phyloP scores from a whole-genome alignment of 1,284 basidiomycete genomes.

The Ustilago lituana region DNA sequence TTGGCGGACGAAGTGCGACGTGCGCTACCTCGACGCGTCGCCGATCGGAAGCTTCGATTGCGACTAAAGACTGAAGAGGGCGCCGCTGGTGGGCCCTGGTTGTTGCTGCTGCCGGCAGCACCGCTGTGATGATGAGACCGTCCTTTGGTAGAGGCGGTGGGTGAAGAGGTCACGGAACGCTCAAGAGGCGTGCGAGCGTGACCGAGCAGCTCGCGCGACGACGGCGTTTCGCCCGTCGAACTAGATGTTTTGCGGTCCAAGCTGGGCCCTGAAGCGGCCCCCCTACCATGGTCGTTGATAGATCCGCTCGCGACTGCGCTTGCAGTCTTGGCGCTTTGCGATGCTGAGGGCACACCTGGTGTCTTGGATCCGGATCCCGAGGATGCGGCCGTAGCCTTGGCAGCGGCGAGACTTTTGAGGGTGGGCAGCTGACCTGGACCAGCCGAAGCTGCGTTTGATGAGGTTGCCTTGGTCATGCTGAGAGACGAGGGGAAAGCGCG shows the following conservation, averaged over 20 bases:
- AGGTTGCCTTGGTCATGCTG: conserved; percentile 47
- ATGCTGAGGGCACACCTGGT: conserved; percentile 8
- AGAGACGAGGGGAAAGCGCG: conserved; percentile 43
- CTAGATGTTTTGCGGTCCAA: conserved; percentile 11
- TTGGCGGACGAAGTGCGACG: conserved; percentile 38
- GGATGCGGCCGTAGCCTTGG: conserved; percentile 8
- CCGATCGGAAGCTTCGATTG: conserved; percentile 34
- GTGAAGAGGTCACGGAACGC: conserved; percentile 30
- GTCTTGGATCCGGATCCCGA: conserved; percentile 31
- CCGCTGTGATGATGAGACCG: conserved; percentile 14
- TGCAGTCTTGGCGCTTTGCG: conserved; percentile 16
- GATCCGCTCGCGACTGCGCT: conserved; percentile 47
- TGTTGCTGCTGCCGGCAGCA: conserved; percentile 2
- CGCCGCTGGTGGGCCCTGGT: conserved; percentile 39
- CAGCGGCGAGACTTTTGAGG: conserved; percentile 24
- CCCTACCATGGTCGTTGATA: conserved; percentile 54
- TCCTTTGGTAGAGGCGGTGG: conserved; percentile 32
- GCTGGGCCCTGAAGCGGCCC: conserved; percentile 17
- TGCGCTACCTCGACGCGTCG: conserved; percentile 12
- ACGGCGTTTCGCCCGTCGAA: conserved; percentile 25
- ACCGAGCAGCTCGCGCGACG: conserved; percentile 42
- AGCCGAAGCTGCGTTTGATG: conserved; percentile 16
- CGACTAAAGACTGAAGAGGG: conserved; percentile 46
- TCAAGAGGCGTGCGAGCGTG: conserved; percentile 25
- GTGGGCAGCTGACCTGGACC: conserved; percentile 38